These are phyloP conservation scores for Penicillium robsamsonii DNA, from an alignment of 495 filamentous ascomycete genomes.

Conservation along the genomic window DNA sequence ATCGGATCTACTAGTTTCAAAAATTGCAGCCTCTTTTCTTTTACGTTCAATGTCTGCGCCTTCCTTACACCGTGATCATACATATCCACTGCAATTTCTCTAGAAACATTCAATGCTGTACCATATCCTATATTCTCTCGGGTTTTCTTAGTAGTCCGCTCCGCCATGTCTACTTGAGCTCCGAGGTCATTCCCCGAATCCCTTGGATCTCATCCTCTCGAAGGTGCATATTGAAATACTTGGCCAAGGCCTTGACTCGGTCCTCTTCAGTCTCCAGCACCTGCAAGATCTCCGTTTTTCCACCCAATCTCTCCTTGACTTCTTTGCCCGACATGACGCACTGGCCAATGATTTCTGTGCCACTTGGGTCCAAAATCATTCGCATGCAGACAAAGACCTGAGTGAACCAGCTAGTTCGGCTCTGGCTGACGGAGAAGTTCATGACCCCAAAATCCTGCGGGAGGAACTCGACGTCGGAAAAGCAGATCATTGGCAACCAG, in stretches of 20 bases:
- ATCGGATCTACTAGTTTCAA: conserved; percentile 39
- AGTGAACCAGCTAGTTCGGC: conserved; percentile 52
- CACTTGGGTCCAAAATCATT: conserved; percentile 46
- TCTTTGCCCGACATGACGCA: conserved; percentile 54
- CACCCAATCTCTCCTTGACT: conserved; percentile 55
- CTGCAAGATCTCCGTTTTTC: conserved; percentile 51
- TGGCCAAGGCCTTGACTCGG: conserved; percentile 50
- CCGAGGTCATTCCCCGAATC: conserved; percentile 48
- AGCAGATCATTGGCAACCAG: conserved; percentile 58
- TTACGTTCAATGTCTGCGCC: conserved; percentile 25
- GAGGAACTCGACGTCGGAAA: conserved; percentile 59
- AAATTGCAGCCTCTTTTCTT: conserved; percentile 27
- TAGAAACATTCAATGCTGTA: conserved; percentile 25
- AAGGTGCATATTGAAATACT: conserved; percentile 56
- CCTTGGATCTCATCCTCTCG: conserved; percentile 49
- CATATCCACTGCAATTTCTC: conserved; percentile 30
- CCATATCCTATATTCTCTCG: conserved; percentile 19
- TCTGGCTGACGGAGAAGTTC: conserved; percentile 52
- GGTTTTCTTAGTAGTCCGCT: conserved; percentile 10
- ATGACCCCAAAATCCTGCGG: conserved; percentile 59
- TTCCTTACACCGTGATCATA: conserved; percentile 23
- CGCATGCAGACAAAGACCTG: conserved; percentile 49
- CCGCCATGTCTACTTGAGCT: conserved; percentile 37
- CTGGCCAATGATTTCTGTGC: conserved; percentile 51
- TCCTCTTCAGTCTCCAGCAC: conserved; percentile 50